Conservation (phyloP, 495 filamentous ascomycete species). For the Durotheca rogersii region DNA sequence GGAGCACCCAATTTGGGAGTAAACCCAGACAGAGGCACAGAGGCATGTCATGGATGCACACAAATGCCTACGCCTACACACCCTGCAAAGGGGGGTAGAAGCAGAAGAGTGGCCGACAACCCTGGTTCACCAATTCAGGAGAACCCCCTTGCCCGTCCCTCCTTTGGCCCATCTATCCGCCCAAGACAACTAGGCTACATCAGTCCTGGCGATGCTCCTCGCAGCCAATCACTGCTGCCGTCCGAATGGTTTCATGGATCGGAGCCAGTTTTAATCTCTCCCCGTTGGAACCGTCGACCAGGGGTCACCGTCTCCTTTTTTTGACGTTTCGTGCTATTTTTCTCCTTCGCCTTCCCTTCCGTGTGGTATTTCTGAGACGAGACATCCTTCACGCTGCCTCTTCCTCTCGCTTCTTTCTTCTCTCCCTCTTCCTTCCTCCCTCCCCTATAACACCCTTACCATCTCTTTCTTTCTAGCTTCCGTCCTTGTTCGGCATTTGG, state of each 20-base stretch:
- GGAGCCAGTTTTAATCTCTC: slow-evolving; percentile 34
- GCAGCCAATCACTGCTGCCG: slow-evolving; percentile 13
- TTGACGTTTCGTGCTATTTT: slow-evolving; percentile 24
- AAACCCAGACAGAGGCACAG: too few relatives aligned
- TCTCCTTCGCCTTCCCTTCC: slow-evolving; percentile 5
- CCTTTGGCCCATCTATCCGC: slow-evolving; percentile 17
- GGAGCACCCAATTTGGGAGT: too few relatives aligned
- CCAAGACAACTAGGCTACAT: slow-evolving; percentile 31
- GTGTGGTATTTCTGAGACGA: slow-evolving; percentile 17
- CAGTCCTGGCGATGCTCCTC: slow-evolving; percentile 8
- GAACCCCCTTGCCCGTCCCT: slow-evolving; percentile 2
- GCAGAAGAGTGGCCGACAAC: slow-evolving; percentile 3
- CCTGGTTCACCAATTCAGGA: slow-evolving; percentile 10
- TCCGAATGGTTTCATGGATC: slow-evolving; percentile 14
- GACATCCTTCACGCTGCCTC: slow-evolving; percentile 11
- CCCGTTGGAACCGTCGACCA: slow-evolving; percentile 5
- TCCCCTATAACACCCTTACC: slow-evolving; percentile 5
- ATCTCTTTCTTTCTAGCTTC: slow-evolving; percentile 28
- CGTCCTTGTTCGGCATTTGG: slow-evolving; percentile 23
- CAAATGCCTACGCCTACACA: too few relatives aligned
- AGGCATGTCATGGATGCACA: too few relatives aligned
- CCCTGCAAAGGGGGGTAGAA: not conserved
- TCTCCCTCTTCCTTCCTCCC: slow-evolving; percentile 9
- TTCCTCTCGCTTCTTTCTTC: slow-evolving; percentile 13
- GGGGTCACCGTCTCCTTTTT: slow-evolving; percentile 24